Percentiles rank a stretch among this genome's conserved stretches.
Evolutionary conservation across 1,139 yeast species (phyloP).

Genomic region (Hanseniaspora uvarum): DNA sequence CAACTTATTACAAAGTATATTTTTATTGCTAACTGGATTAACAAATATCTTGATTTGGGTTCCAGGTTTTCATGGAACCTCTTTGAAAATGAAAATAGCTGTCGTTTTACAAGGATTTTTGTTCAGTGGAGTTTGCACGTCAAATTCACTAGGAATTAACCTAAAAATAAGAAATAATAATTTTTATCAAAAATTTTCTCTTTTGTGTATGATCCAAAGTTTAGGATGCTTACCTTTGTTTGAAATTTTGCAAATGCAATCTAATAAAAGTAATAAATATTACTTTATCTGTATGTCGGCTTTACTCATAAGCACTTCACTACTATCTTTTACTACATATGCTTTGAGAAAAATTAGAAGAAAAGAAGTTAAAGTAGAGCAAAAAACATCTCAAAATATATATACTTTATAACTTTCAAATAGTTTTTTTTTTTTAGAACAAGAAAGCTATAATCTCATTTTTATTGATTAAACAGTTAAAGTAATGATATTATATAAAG

Average conservation of each 20-base stretch:
- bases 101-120: slow-evolving; percentile 4
- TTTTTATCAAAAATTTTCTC: neutral
- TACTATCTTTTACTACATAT: neutral
- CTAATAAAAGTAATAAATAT: neutral
- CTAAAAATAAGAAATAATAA: neutral
- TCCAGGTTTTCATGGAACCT: slow-evolving; percentile 30
- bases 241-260: neutral
- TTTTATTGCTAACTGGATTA: slow-evolving; percentile 29
- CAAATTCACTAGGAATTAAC: neutral
- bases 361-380: neutral
- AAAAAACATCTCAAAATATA: neutral
- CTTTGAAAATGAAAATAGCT: slow-evolving; percentile 29
- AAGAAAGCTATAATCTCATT: too few species aligned
- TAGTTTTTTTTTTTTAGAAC: neutral
- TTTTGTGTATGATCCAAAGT: slow-evolving; percentile 6
- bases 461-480: neutral
- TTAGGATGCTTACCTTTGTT: slow-evolving; percentile 2
- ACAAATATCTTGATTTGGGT: slow-evolving; percentile 29
- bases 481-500: neutral
- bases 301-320: neutral
- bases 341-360: neutral
- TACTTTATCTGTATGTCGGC: neutral
- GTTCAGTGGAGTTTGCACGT: neutral
- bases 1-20: slow-evolving; percentile 42
- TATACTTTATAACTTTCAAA: too few species aligned